Percentiles rank a stretch among this genome's conserved stretches.
Conservation (phyloP, 345 rosid genomes). For the Excoecaria cochinchinensis region DNA sequence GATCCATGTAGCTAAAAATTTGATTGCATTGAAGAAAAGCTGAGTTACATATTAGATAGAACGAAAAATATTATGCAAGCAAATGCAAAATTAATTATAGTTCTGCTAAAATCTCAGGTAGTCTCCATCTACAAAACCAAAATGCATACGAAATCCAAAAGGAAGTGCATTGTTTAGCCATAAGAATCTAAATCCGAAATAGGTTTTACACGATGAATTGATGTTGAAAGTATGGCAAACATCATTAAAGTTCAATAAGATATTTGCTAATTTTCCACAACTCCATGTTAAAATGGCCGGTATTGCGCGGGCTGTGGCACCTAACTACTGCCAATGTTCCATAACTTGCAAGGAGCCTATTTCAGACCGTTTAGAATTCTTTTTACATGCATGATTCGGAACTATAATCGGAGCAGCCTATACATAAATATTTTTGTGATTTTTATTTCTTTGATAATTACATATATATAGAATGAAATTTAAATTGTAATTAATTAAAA, state of each 20-base stretch:
- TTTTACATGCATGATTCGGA: no score
- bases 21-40: background rate
- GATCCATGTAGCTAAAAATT: background rate
- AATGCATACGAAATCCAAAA: background rate
- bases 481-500: no score
- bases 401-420: no score
- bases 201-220: no score
- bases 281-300: slow-evolving; percentile 16
- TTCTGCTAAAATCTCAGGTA: background rate
- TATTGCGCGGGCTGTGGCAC: background rate
- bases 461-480: no score
- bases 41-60: background rate
- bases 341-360: no score
- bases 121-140: background rate
- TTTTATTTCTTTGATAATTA: no score
- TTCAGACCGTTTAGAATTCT: no score
- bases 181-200: background rate
- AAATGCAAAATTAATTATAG: background rate
- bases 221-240: background rate
- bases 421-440: no score
- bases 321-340: background rate
- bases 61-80: no score
- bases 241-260: background rate
- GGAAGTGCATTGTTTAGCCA: background rate
- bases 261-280: background rate